These are phyloP conservation scores for Leccinum subgranulosum DNA, from an alignment of 768 basidiomycete species.

Conservation along the genomic window DNA sequence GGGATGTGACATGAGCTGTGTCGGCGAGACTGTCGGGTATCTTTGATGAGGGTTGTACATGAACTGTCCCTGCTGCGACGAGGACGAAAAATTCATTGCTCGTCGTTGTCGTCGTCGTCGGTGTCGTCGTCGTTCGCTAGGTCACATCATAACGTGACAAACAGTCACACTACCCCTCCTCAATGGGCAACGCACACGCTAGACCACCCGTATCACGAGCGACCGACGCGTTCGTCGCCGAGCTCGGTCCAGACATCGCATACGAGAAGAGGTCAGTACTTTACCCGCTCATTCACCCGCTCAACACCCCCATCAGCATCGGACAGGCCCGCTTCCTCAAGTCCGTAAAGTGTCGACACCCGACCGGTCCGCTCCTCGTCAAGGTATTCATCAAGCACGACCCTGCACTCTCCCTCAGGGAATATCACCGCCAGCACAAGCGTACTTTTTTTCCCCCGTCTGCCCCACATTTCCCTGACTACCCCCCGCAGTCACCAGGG, in stretches of 20 bases:
- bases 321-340: conserved; percentile 47
- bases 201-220: conserved; percentile 49
- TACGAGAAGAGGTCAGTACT: conserved; percentile 84
- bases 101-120: not conserved
- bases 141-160: conserved; percentile 27
- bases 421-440: conserved; percentile 76
- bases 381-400: conserved; percentile 98
- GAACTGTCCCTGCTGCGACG: conserved; percentile 24
- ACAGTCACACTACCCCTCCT: conserved; percentile 20
- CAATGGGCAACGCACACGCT: conserved; percentile 80
- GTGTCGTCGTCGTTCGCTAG: not conserved
- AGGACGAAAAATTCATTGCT: conserved; percentile 23
- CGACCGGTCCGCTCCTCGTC: conserved; percentile 79
- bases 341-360: conserved; percentile 85
- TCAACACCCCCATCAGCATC: conserved; percentile 14
- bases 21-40: conserved; percentile 17
- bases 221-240: conserved; percentile 87
- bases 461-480: not conserved
- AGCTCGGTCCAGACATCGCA: conserved; percentile 80
- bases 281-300: no score
- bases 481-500: conserved; percentile 67
- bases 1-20: conserved; percentile 24
- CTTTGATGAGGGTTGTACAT: conserved; percentile 4
- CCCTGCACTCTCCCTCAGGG: conserved; percentile 72
- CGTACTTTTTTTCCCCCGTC: conserved; percentile 41